Conservation (phyloP, 805 yeast species). For the Barnettozyma pratensis region DNA sequence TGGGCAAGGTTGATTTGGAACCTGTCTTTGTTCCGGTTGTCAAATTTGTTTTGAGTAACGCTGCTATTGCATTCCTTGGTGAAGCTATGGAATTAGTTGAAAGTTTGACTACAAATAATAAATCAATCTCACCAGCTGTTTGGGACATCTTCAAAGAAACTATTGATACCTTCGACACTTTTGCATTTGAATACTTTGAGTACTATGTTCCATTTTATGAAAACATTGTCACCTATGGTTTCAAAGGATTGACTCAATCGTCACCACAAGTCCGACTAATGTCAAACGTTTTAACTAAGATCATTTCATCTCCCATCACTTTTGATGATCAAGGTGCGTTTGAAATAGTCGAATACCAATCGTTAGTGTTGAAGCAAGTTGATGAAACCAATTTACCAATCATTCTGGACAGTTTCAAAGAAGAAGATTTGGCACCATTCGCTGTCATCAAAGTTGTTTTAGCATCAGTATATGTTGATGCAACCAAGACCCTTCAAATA, state of each 20-base stretch:
- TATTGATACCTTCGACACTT: slow-evolving; percentile 51
- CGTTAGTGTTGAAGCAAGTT: slow-evolving; percentile 12
- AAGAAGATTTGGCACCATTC: slow-evolving; percentile 33
- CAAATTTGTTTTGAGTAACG: slow-evolving; percentile 51
- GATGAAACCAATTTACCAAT: slow-evolving; percentile 11
- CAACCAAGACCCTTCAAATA: slow-evolving; percentile 46
- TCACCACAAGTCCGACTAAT: slow-evolving; percentile 18
- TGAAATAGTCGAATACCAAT: slow-evolving; percentile 25
- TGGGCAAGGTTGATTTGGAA: slow-evolving; percentile 52
- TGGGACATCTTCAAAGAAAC: slow-evolving; percentile 49
- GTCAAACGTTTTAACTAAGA: slow-evolving; percentile 11
- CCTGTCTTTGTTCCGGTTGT: slow-evolving; percentile 54
- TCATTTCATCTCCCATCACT: slow-evolving; percentile 19
- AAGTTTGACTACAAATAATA: slow-evolving; percentile 45
- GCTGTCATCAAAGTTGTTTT: slow-evolving; percentile 55
- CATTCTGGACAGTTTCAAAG: slow-evolving; percentile 11
- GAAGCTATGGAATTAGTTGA: slow-evolving; percentile 63
- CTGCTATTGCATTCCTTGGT: slow-evolving; percentile 53
- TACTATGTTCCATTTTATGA: slow-evolving; percentile 53
- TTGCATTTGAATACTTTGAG: slow-evolving; percentile 56
- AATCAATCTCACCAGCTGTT: slow-evolving; percentile 41
- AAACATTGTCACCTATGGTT: slow-evolving; percentile 47
- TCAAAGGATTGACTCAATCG: slow-evolving; percentile 23
- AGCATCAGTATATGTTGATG: slow-evolving; percentile 59
- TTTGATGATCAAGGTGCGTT: slow-evolving; percentile 32